Evolutionary conservation across 1,284 basidiomycete genomes (phyloP), one percentile per base, ranked within the genome.

Genomic region (Cryptococcus sp.): DNA sequence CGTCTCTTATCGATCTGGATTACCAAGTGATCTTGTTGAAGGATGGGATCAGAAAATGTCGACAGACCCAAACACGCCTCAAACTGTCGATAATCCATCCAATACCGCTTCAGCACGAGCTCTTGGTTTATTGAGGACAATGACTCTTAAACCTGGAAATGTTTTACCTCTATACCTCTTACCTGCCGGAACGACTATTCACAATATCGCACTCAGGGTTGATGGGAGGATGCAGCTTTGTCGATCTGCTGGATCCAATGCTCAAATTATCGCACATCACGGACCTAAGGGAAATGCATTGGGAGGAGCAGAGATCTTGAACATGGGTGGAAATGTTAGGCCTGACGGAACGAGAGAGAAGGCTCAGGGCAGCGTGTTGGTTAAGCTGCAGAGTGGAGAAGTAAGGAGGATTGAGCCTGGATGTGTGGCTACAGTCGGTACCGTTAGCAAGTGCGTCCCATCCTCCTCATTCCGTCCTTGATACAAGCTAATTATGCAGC

Each of bases 381-480:
- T 98, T 45, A 84, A 86, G 45, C 80, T 98, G 50, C 88, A 91
- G 73, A 91, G 87, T 60, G 94, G 94, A 24, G 96, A 98, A 78
- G 85, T 98, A 19, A 84, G 94, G 45, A 85, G 87, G 67, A 80
- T 98, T 46, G 78, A 90, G 44, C 82, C 86, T 51, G 84, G 86
- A 46, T 94, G 91, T 62, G 85, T 82, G 41, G 96, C 93, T 1
- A 93, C 90, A 0, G 83, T 98, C 52, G 94, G 96, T 2, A 84
- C 84, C 53, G 92, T 98, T 54, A 91, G 88, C 78, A 98, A 98
- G 75, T 77, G 55, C 61, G 73, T 69, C 9, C 4, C 31, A n/a
- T 1, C 19, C 28, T 47, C 14, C 7, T 14, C 18, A 39, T 39
- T 18, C 3, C 23, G 24, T 23, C 13, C 19, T 7, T 5, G 5